Percentiles rank a stretch among this genome's conserved stretches.
phyloP scores from a whole-genome alignment of 768 basidiomycete genomes.

The Amanita brunnescens region DNA sequence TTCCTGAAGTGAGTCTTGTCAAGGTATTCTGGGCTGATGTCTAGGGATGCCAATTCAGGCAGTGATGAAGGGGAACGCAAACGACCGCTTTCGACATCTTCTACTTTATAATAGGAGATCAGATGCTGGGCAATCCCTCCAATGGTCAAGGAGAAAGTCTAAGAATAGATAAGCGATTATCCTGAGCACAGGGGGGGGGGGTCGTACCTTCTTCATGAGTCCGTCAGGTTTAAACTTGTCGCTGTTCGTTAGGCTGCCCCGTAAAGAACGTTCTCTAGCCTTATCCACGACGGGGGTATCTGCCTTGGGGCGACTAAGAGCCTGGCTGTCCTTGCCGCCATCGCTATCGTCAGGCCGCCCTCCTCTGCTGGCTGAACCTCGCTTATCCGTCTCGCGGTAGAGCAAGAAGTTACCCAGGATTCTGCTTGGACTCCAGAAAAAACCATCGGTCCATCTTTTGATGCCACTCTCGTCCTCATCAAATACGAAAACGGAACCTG shows the following conservation, averaged over 20 bases:
- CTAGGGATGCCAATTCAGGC: constrained; percentile 78
- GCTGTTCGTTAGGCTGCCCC: constrained; percentile 88
- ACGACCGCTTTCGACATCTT: constrained; percentile 84
- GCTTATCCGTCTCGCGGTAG: constrained; percentile 90
- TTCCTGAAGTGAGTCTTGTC: constrained; percentile 88
- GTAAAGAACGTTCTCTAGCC: constrained; percentile 69
- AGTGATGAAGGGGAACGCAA: constrained; percentile 83
- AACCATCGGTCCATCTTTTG: constrained; percentile 97
- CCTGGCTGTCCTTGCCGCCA: constrained; percentile 27
- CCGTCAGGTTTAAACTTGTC: constrained; percentile 91
- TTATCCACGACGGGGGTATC: constrained; percentile 51
- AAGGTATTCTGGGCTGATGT: constrained; percentile 82
- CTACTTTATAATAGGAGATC: constrained; percentile 90
- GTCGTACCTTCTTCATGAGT: constrained; percentile 90
- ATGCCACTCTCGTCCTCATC: constrained; percentile 97
- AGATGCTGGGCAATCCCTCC: constrained; percentile 83
- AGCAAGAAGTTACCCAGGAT: constrained; percentile 93
- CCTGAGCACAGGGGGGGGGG: constrained; percentile 13
- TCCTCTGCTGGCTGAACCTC: constrained; percentile 55
- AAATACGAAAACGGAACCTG: constrained; percentile 93
- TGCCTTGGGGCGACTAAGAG: constrained; percentile 58
- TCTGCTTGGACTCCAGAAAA: constrained; percentile 88
- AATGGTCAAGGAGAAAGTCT: constrained; percentile 91
- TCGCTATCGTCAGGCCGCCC: constrained; percentile 31
- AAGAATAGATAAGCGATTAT: constrained; percentile 6